A percentile compares a stretch with the other conserved stretches of the same genome.
phyloP scores from a whole-genome alignment of 495 filamentous ascomycete species.

The Cercophora samala region DNA sequence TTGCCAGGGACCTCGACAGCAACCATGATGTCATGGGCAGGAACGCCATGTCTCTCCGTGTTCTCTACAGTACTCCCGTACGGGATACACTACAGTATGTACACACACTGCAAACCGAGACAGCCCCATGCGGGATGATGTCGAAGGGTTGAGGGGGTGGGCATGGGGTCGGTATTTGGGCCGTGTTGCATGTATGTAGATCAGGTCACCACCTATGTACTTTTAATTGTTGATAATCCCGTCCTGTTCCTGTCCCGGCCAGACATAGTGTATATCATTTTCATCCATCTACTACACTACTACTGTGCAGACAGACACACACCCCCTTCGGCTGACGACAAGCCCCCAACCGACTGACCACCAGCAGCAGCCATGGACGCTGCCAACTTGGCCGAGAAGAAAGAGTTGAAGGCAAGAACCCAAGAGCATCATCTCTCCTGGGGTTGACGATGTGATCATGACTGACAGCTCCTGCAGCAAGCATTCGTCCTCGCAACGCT shows the following conservation, averaged over 20 bases:
- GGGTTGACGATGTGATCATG: background rate
- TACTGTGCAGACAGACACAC: background rate
- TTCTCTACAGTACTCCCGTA: too few relatives aligned
- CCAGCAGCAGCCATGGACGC: constrained; percentile 47
- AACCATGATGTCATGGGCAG: background rate
- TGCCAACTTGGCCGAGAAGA: constrained; percentile 58
- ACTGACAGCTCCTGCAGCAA: constrained; percentile 22
- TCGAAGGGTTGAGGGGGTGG: background rate
- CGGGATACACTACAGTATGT: too few relatives aligned
- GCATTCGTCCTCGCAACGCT: constrained; percentile 39
- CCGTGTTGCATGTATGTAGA: constrained; percentile 1
- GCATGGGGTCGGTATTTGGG: background rate
- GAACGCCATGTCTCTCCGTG: background rate
- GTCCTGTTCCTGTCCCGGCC: background rate
- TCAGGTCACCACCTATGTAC: background rate
- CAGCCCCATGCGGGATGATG: constrained; percentile 1
- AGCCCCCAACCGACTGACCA: background rate
- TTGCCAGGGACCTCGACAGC: background rate
- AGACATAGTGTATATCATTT: too few relatives aligned
- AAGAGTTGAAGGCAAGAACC: constrained; percentile 21
- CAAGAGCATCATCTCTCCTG: background rate
- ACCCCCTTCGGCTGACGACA: background rate
- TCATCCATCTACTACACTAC: too few relatives aligned
- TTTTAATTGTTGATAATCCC: background rate
- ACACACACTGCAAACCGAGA: background rate